Base-by-base conservation (phyloP, 495 filamentous ascomycete genomes). In the Penicillium salamii region DNA sequence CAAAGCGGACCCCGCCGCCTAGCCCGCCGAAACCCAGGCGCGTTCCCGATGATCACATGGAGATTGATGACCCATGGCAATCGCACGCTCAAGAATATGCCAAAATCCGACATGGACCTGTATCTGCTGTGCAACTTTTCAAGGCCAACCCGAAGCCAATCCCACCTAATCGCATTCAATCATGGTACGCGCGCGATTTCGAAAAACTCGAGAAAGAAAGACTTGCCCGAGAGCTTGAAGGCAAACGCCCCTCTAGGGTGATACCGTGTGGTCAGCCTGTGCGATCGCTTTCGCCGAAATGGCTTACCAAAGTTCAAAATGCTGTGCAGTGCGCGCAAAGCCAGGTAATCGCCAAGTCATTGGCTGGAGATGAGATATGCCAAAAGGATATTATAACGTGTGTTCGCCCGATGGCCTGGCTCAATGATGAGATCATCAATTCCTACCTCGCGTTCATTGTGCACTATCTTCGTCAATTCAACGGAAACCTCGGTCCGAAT, bases 381-480 rank as follows among this genome's bases (percentile, higher is more conserved):
- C 67, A 73, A 4, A 74, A 75, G 42, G 88, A 92, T 54, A 84
- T 95, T 29, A 65, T 18, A 70, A 78, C 67, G 46, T 91, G 42
- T 67, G 86, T 51, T 47, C 64, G 57, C 3, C 61, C 64, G 2
- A 57, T 62, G 7, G 71, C 67, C 0, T 96, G 90, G 90, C 70
- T 96, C 0, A 93, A 95, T 56, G 90, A 95, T 63, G 86, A 91
- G 43, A 78, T 89, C 15, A 84, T 95, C 57, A 89, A 88, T 51
- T 76, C 79, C 2, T 85, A 85, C 19, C 67, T 93, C 7, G 63
- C 72, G 1, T 62, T 81, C 18, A 66, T 90, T 18, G 77, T 86
- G 13, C 73, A 81, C 3, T 77, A 81, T 43, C 68, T 85, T 32
- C 84, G 85, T 39, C 61, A 78, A 29, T 60, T 68, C 13, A 63